Evolutionary conservation across 306 rosid species (phyloP).

Genomic region (Ammopiptanthus mongolicus): DNA sequence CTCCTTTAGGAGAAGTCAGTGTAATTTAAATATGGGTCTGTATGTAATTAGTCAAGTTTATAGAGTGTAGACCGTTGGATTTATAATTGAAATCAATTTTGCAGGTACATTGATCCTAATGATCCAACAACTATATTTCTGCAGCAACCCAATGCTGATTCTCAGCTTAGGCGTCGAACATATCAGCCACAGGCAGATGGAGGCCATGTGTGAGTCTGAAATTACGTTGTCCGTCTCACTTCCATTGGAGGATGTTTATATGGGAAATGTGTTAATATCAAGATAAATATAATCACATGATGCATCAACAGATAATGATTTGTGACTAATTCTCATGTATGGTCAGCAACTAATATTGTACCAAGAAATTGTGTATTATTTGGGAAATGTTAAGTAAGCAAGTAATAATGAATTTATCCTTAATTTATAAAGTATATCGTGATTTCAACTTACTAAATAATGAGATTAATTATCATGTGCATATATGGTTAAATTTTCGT

Average conservation of each 20-base stretch:
- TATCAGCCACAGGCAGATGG: slow-evolving; percentile 66
- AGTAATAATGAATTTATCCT: too few species aligned
- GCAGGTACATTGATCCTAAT: slow-evolving; percentile 95
- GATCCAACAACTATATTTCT: slow-evolving; percentile 94
- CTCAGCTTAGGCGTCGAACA: slow-evolving; percentile 89
- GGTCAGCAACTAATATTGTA: background rate
- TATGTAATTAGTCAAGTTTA: background rate
- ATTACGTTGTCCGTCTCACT: background rate
- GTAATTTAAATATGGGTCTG: too few species aligned
- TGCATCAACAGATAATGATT: background rate
- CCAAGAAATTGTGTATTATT: background rate
- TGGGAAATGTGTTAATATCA: slow-evolving; percentile 3
- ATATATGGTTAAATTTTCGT: too few species aligned
- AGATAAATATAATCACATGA: slow-evolving; percentile 11
- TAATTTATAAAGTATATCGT: too few species aligned
- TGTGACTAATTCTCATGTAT: slow-evolving; percentile 8
- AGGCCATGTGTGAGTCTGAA: slow-evolving; percentile 25
- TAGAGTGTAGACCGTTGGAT: background rate
- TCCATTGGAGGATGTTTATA: background rate
- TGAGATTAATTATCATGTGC: too few species aligned
- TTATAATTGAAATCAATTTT: slow-evolving; percentile 19
- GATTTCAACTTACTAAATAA: too few species aligned
- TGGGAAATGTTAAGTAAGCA: background rate
- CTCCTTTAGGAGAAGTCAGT: too few species aligned
- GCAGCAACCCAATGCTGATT: slow-evolving; percentile 84